Base-by-base conservation (phyloP, 2,329 filamentous ascomycete genomes). In the Nemania abortiva region DNA sequence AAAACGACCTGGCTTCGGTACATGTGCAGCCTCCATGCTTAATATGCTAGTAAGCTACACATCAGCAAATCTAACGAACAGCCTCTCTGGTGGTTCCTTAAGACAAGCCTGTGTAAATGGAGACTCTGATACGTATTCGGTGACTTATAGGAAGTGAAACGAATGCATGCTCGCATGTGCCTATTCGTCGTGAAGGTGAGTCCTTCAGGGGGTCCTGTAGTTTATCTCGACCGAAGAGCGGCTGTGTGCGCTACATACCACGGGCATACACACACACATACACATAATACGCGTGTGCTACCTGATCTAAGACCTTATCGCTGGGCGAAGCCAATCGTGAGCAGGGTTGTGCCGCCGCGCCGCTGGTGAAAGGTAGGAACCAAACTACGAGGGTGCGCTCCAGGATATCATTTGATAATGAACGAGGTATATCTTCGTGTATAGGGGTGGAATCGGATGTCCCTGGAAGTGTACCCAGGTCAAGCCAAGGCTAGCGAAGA, bases 221-320 rank as follows among this genome's bases (percentile, higher is more conserved):
- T 24, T 62, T 55, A 65, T 70, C 56, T 62, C 13, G 58, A 66
- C 50, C n/a, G 47, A 57, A 61, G n/a, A 9, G 34, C 29, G 59
- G 64, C 24, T 53, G 34, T 42, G 61, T 18, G 50, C 22, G 31
- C 18, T 10, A 42, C 50, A 61, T 53, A 54, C 20, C 13, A 39
- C 18, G 50, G 58, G 54, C 22, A 65, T 20, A 63, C 50, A 57
- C 67, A 27, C 24, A 27, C 24, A 27, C 24, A 27, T 27, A 63
- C 50, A 57, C 67, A 49, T n/a, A 53, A 29, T 47, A 53, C 47
- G 53, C 54, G 42, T 22, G 70, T 72, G 61, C 52, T 34, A 67
- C 65, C 61, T 31, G 62, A 63, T 60, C 58, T 56, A 29, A 72
- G 70, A 72, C 68, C 63, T 31, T 62, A 57, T 56, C 58, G 47